Evolutionary conservation across 1,139 yeast species (phyloP), one percentile per base, ranked within the genome.

Genomic region (Geotrichum phurueaensis): DNA sequence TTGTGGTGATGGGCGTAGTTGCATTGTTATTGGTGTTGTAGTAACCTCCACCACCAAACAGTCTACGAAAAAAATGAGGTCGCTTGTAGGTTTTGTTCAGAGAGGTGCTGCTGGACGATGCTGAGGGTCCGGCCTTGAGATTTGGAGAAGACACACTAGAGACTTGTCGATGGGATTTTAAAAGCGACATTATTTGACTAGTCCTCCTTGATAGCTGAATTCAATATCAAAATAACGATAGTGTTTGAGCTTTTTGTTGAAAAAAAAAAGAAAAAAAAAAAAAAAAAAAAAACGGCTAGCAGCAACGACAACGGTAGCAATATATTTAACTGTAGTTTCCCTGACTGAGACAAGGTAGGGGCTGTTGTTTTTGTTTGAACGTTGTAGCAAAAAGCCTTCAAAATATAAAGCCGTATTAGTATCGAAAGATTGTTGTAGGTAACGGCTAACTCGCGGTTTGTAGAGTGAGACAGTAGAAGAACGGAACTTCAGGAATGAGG

Each of bases 21-120:
- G 39, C 9, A 33, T 13, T 33, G 39, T 33, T 20, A 18, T 43
- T 39, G n/a, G 9, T 45, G 31, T 36, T 54, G 45, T 18, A 27
- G 31, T 54, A 51, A 29, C 51, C 33, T n/a, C 57, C 57, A 25
- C 63, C 61, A 13, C 63, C 59, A 56, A 60, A 60, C 7, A 60
- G 56, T 36, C 63, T 53, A 18, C 61, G 53, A 45, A 60, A 60
- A 43, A 60, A 58, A 27, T 58, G 63, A n/a, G 61, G 59, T 25
- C 63, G 60, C 49, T 58, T 58, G 22, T 54, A 45, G 12, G 60
- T 56, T 51, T 56, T 49, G 48, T 52, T 57, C 33, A 57, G 50
- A 13, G 60, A 57, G 15, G 60, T 33, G 23, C 18, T 57, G 43
- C 60, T 57, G 29, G 56, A 12, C 4, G 39, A 33, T 12, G 39